A percentile compares a stretch with the other conserved stretches of the same genome.
phyloP scores from a whole-genome alignment of 495 filamentous ascomycete genomes.

The Beverwykella pulmonaria region DNA sequence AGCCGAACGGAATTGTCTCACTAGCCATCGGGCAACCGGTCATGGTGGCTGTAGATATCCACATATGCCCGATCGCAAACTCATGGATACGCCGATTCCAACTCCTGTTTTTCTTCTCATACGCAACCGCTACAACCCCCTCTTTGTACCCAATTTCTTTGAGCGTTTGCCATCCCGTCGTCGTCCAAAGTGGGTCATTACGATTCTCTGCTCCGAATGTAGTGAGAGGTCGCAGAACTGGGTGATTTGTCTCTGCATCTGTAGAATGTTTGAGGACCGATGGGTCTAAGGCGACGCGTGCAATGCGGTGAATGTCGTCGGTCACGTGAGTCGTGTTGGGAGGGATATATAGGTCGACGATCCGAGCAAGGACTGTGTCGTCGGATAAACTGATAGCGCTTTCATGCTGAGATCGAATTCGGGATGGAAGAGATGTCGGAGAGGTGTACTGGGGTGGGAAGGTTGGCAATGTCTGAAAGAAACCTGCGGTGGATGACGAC shows the following conservation, averaged over 20 bases:
- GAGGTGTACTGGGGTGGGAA: slow-evolving; percentile 26
- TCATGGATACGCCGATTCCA: slow-evolving; percentile 59
- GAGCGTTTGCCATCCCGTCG: slow-evolving; percentile 61
- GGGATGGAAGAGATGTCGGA: neutral
- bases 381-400: slow-evolving; percentile 1
- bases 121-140: slow-evolving; percentile 59
- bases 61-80: slow-evolving; percentile 65
- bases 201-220: slow-evolving; percentile 48
- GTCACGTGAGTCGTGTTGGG: neutral
- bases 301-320: slow-evolving; percentile 12
- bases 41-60: slow-evolving; percentile 62
- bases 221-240: slow-evolving; percentile 55
- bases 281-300: slow-evolving; percentile 7
- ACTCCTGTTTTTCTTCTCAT: slow-evolving; percentile 50
- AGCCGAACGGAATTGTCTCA: too few relatives aligned
- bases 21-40: too few relatives aligned
- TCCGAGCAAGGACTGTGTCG: slow-evolving; percentile 17
- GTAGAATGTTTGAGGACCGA: slow-evolving; percentile 11
- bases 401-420: neutral
- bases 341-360: slow-evolving; percentile 15
- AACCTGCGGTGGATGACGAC: slow-evolving; percentile 28
- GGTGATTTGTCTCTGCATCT: slow-evolving; percentile 63
- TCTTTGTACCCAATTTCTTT: slow-evolving; percentile 57
- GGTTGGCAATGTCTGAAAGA: slow-evolving; percentile 30
- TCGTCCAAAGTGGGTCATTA: slow-evolving; percentile 54